Percentiles rank a stretch among this genome's conserved stretches.
Evolutionary conservation across 1,284 basidiomycete species (phyloP).

Genomic region (Sanguinoderma infundibulare): DNA sequence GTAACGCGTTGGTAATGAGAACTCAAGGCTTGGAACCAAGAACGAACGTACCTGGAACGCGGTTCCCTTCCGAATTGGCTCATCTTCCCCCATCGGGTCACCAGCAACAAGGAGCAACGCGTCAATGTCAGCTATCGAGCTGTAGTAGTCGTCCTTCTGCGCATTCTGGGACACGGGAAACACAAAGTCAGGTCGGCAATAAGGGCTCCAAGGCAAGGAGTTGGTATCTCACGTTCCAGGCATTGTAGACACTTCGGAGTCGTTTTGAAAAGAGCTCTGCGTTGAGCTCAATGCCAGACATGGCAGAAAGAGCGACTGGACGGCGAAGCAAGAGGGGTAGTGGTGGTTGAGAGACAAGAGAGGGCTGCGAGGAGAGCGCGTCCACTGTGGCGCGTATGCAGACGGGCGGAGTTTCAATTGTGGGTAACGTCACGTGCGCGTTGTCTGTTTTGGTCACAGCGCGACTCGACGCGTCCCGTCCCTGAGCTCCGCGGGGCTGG

Average conservation of each 20-base stretch:
- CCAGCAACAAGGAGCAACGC: conserved; percentile 82
- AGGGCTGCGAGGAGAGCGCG: conserved; percentile 27
- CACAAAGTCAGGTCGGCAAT: conserved; percentile 11
- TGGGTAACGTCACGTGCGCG: conserved; percentile 20
- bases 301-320: conserved; percentile 25
- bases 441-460: conserved; percentile 11
- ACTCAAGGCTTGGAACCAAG: conserved; percentile 12
- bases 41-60: conserved; percentile 77
- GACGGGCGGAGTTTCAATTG: conserved; percentile 20
- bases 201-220: neutral
- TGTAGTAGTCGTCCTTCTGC: conserved; percentile 71
- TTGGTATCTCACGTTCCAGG: conserved; percentile 69
- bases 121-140: conserved; percentile 67
- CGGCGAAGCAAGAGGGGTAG: conserved; percentile 7
- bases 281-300: conserved; percentile 52
- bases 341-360: conserved; percentile 21
- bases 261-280: conserved; percentile 64
- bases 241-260: conserved; percentile 67
- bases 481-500: neutral
- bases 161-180: conserved; percentile 48
- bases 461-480: conserved; percentile 22
- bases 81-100: conserved; percentile 84
- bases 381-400: conserved; percentile 29
- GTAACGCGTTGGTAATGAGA: conserved; percentile 22
- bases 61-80: conserved; percentile 86